Percentiles rank a stretch among this genome's conserved stretches.
phyloP scores from a whole-genome alignment of 768 basidiomycete genomes.

The Termitomyces sp. region DNA sequence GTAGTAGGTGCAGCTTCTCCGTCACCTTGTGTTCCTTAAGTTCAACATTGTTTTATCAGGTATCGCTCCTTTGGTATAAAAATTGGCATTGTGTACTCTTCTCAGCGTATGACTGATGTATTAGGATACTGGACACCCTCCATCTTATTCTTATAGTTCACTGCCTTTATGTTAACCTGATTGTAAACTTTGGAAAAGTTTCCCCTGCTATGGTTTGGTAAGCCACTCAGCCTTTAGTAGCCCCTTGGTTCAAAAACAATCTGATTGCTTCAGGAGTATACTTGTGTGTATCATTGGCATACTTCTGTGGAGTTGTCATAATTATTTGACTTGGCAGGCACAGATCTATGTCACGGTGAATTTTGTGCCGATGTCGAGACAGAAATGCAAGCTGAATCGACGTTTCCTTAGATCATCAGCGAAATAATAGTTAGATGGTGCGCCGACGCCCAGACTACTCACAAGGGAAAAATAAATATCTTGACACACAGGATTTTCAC shows the following conservation, averaged over 20 bases:
- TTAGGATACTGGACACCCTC: conserved; percentile 1
- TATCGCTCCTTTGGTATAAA: conserved; percentile 2
- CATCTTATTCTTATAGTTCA: neutral
- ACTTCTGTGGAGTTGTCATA: neutral
- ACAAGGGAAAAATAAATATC: neutral
- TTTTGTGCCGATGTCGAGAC: neutral
- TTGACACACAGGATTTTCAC: neutral
- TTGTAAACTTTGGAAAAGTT: neutral
- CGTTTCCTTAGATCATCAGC: neutral
- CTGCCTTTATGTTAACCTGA: neutral
- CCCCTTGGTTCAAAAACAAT: neutral
- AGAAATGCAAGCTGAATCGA: neutral
- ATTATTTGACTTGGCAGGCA: neutral
- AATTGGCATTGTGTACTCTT: too few species aligned
- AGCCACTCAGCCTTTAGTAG: neutral
- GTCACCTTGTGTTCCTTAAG: too few species aligned
- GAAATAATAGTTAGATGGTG: neutral
- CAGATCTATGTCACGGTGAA: neutral
- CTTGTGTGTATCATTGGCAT: neutral
- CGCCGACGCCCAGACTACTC: neutral
- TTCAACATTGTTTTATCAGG: neutral
- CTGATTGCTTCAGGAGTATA: neutral
- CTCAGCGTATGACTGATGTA: neutral
- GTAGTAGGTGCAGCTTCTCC: neutral
- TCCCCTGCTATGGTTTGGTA: neutral